Percentiles rank a stretch among this genome's conserved stretches.
These are phyloP conservation scores for Volvariella surrecta DNA, from an alignment of 1,284 basidiomycete species.

Conservation along the genomic window DNA sequence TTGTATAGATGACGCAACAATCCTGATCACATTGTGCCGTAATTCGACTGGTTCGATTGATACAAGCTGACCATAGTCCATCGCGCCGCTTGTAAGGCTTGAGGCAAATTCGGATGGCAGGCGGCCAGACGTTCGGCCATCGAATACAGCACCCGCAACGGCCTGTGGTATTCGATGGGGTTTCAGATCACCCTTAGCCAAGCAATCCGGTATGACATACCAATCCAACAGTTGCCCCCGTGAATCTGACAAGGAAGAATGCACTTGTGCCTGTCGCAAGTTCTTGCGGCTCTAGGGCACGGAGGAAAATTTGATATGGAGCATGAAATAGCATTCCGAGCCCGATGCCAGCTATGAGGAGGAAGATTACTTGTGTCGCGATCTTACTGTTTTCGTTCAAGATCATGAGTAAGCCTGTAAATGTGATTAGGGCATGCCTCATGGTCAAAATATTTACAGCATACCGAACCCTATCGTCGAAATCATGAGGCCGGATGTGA, in stretches of 20 bases:
- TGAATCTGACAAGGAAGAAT: conserved; percentile 78
- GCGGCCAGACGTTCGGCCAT: conserved; percentile 38
- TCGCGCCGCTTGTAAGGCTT: conserved; percentile 32
- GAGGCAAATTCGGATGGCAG: conserved; percentile 39
- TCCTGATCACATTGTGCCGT: conserved; percentile 30
- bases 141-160: conserved; percentile 66
- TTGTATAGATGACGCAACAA: conserved; percentile 46
- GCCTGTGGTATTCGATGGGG: conserved; percentile 35
- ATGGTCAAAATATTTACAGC: conserved; percentile 8
- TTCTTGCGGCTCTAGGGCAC: conserved; percentile 51
- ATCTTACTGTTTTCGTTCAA: conserved; percentile 43
- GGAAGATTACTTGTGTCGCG: conserved; percentile 41
- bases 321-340: conserved; percentile 77
- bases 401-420: conserved; percentile 53
- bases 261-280: conserved; percentile 74
- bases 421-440: conserved; percentile 10
- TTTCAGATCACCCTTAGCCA: conserved; percentile 3
- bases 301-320: conserved; percentile 69
- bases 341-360: conserved; percentile 66
- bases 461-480: conserved; percentile 59
- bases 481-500: conserved; percentile 52
- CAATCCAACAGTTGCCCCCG: conserved; percentile 71
- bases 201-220: conserved; percentile 30
- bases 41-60: conserved; percentile 33
- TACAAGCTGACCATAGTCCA: conserved; percentile 44